phyloP scores from a whole-genome alignment of 2,329 filamentous ascomycete genomes.

The Trichophyton schoenleinii region DNA sequence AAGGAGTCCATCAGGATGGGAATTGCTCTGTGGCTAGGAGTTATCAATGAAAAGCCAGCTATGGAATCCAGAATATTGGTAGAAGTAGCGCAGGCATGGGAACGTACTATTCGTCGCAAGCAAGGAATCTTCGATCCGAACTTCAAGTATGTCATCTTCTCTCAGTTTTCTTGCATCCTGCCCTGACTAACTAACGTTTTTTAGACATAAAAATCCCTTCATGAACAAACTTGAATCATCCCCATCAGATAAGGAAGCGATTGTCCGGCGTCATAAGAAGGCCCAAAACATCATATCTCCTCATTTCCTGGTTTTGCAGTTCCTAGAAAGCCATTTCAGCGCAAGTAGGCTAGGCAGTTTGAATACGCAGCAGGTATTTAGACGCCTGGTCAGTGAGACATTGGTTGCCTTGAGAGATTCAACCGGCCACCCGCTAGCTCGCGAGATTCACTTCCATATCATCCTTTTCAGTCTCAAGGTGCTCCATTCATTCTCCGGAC shows the following conservation, averaged over 20 bases:
- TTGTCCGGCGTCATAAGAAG: slow-evolving; percentile 63
- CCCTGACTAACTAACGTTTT: not conserved
- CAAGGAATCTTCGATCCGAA: slow-evolving; percentile 68
- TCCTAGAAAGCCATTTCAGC: slow-evolving; percentile 89
- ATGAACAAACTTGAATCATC: slow-evolving; percentile 85
- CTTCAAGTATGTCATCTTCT: slow-evolving; percentile 43
- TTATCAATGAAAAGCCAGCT: slow-evolving; percentile 87
- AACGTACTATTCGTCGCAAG: slow-evolving; percentile 62
- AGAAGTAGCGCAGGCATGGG: slow-evolving; percentile 85
- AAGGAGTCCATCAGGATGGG: slow-evolving; percentile 93
- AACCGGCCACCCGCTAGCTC: slow-evolving; percentile 68
- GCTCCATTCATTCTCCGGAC: slow-evolving; percentile 54
- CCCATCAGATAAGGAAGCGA: slow-evolving; percentile 65
- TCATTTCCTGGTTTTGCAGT: slow-evolving; percentile 73
- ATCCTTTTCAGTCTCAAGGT: slow-evolving; percentile 71
- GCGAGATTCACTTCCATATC: slow-evolving; percentile 85
- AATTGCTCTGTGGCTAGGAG: slow-evolving; percentile 88
- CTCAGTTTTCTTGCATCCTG: not conserved
- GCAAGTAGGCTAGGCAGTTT: slow-evolving; percentile 74
- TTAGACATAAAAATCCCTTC: slow-evolving; percentile 66
- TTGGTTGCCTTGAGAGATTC: slow-evolving; percentile 60
- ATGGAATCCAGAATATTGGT: slow-evolving; percentile 76
- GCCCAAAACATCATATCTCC: slow-evolving; percentile 76
- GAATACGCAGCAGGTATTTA: slow-evolving; percentile 69
- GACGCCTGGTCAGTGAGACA: slow-evolving; percentile 67